These are phyloP conservation scores for Blakeslea trispora DNA, from an alignment of 371 early-diverging fungal genomes.

Conservation along the genomic window DNA sequence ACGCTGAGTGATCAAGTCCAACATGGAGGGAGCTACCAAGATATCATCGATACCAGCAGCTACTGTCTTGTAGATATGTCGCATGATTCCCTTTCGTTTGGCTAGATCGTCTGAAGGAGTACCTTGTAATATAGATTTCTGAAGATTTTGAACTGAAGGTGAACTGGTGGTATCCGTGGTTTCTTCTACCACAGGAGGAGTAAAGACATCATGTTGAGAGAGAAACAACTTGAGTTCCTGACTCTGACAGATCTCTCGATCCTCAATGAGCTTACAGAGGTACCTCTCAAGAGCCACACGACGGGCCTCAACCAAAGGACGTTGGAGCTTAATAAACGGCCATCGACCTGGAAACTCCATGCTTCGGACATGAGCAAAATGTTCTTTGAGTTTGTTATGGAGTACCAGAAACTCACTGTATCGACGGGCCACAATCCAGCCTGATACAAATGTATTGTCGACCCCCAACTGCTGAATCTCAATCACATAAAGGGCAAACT, in stretches of 20 bases:
- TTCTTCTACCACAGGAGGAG: constrained; percentile 40
- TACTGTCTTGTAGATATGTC: constrained; percentile 72
- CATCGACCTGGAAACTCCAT: constrained; percentile 79
- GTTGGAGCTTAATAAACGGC: constrained; percentile 61
- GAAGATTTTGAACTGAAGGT: constrained; percentile 30
- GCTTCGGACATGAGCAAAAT: constrained; percentile 57
- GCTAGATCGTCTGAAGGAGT: constrained; percentile 4
- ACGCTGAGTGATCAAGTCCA: constrained; percentile 73
- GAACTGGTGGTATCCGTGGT: too few relatives aligned
- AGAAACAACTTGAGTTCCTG: constrained; percentile 63
- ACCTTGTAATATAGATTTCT: constrained; percentile 20
- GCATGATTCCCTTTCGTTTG: constrained; percentile 65
- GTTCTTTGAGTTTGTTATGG: constrained; percentile 67
- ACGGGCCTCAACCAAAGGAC: constrained; percentile 70
- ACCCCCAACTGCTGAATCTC: constrained; percentile 70
- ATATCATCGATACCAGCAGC: constrained; percentile 72
- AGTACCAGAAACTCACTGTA: constrained; percentile 83
- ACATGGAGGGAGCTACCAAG: constrained; percentile 66
- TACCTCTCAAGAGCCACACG: constrained; percentile 71
- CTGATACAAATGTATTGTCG: constrained; percentile 57
- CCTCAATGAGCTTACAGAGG: constrained; percentile 61
- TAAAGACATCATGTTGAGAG: constrained; percentile 62
- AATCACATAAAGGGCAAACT: constrained; percentile 76
- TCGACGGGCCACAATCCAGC: constrained; percentile 80
- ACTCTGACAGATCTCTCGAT: constrained; percentile 56